A percentile compares a stretch with the other conserved stretches of the same genome.
These are phyloP conservation scores for Lipomyces orientalis DNA, from an alignment of 805 yeast genomes.

Conservation along the genomic window DNA sequence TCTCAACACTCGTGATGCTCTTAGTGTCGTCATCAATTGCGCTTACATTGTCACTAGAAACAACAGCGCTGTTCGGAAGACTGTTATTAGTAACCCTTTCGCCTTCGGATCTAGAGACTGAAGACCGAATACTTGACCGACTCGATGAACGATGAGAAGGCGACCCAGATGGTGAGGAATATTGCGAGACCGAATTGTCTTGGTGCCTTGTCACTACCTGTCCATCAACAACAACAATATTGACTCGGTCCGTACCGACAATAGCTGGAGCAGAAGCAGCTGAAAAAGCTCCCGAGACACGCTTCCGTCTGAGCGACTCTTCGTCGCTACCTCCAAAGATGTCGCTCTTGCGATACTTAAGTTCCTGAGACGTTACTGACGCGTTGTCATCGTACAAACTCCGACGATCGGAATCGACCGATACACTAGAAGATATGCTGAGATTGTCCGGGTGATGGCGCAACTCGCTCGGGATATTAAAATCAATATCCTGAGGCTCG, in stretches of 20 bases:
- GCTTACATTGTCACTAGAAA: neutral
- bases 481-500: conserved; percentile 10
- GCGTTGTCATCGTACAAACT: conserved; percentile 25
- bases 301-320: conserved; percentile 18
- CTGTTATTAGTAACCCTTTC: neutral
- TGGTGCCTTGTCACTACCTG: conserved; percentile 27
- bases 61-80: neutral
- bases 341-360: conserved; percentile 14
- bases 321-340: conserved; percentile 10
- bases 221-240: conserved; percentile 35
- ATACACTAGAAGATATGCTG: conserved; percentile 29
- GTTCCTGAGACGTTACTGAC: conserved; percentile 13
- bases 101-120: conserved; percentile 12
- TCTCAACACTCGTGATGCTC: conserved; percentile 19
- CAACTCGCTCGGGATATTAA: conserved; percentile 7
- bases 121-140: conserved; percentile 29
- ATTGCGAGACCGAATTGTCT: conserved; percentile 13
- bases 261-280: conserved; percentile 34
- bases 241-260: conserved; percentile 33
- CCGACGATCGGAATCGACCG: conserved; percentile 29
- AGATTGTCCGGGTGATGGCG: conserved; percentile 27
- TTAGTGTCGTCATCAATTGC: conserved; percentile 15
- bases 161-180: conserved; percentile 21
- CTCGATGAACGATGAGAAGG: conserved; percentile 28
- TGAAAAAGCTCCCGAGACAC: conserved; percentile 18